Percentiles rank a stretch among this genome's conserved stretches.
Conservation (phyloP, 75 land plant species). For the Picea glauca region DNA sequence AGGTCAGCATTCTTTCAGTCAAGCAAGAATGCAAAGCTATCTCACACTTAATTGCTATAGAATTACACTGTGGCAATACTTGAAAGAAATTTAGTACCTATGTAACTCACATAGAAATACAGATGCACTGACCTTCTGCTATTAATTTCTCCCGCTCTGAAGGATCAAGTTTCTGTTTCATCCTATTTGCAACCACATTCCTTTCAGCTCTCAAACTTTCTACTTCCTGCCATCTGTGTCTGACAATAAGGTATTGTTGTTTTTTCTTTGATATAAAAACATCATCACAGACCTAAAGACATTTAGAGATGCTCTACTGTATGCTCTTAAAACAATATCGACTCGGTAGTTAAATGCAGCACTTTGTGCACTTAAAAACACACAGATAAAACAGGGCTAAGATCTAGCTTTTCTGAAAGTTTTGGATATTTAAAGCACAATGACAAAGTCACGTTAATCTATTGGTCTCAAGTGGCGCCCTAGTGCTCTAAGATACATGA, state of each 20-base stretch:
- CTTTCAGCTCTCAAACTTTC: constrained; percentile 78
- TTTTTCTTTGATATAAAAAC: background rate
- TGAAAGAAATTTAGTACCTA: background rate
- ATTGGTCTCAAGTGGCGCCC: background rate
- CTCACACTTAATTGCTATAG: background rate
- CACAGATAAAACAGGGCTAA: background rate
- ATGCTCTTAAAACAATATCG: background rate
- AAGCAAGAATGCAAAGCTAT: constrained; percentile 1
- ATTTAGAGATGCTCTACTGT: background rate
- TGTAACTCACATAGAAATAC: background rate
- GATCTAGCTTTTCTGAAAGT: background rate
- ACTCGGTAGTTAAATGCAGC: background rate
- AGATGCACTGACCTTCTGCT: constrained; percentile 61
- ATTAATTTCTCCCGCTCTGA: constrained; percentile 68
- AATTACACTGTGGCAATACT: background rate
- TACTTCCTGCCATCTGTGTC: constrained; percentile 82
- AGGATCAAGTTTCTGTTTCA: constrained; percentile 92
- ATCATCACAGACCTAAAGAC: background rate
- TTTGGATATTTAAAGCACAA: background rate
- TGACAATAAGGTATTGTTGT: constrained; percentile 30
- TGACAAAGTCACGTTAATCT: background rate
- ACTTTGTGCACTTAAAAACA: background rate
- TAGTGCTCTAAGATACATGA: background rate
- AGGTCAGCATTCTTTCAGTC: background rate
- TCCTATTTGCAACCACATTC: constrained; percentile 83